Percentiles rank a stretch among this genome's conserved stretches.
These are phyloP conservation scores for Dryadomyces sulphureus DNA, from an alignment of 2,329 filamentous ascomycete genomes.

Conservation along the genomic window DNA sequence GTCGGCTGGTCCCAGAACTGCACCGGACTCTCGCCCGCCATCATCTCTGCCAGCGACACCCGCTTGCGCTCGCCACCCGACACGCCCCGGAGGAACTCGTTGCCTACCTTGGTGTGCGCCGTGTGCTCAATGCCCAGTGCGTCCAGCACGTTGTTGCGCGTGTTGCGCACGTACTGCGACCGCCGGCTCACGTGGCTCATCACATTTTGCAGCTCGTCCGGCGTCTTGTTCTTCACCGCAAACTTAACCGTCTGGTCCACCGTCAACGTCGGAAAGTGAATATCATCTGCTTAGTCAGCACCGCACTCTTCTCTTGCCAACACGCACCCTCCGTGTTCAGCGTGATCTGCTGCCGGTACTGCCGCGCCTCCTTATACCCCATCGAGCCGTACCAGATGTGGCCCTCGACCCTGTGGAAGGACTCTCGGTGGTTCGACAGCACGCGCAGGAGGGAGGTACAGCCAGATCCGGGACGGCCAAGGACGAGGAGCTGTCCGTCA, in stretches of 20 bases:
- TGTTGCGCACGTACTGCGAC: slow-evolving; percentile 41
- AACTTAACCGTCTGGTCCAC: slow-evolving; percentile 54
- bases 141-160: slow-evolving; percentile 46
- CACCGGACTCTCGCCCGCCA: slow-evolving; percentile 39
- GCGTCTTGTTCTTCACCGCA: slow-evolving; percentile 47
- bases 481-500: slow-evolving; percentile 23
- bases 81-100: slow-evolving; percentile 47
- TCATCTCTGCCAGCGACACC: slow-evolving; percentile 60
- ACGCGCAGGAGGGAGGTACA: slow-evolving; percentile 44
- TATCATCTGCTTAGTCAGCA: slow-evolving; percentile 25
- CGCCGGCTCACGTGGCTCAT: slow-evolving; percentile 18
- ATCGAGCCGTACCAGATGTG: slow-evolving; percentile 47
- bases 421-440: slow-evolving; percentile 53
- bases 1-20: slow-evolving; percentile 64
- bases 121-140: slow-evolving; percentile 58
- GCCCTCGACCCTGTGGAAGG: slow-evolving; percentile 49
- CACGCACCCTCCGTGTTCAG: slow-evolving; percentile 45
- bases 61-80: slow-evolving; percentile 41
- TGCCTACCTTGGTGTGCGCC: slow-evolving; percentile 50
- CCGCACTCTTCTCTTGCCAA: too few relatives aligned
- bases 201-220: not conserved
- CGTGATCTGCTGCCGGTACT: slow-evolving; percentile 20
- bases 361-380: slow-evolving; percentile 26
- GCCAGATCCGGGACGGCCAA: slow-evolving; percentile 41
- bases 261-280: slow-evolving; percentile 54